Evolutionary conservation across 306 rosid species (phyloP).

Genomic region (Bauhinia variegata): DNA sequence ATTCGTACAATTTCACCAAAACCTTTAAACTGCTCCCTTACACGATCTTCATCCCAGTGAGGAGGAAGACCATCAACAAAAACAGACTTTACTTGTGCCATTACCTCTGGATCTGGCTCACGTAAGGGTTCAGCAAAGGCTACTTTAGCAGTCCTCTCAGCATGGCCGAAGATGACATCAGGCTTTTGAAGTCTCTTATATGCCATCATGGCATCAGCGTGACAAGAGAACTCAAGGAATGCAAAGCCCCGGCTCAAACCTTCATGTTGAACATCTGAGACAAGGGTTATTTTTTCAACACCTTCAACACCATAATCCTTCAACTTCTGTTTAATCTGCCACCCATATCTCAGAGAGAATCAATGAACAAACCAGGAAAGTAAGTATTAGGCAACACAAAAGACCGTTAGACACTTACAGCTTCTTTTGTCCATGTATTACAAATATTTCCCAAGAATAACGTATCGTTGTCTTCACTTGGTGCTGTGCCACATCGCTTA

Average conservation of each 20-base stretch:
- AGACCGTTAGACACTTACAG: conserved; percentile 48
- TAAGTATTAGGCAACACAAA: conserved; percentile 20
- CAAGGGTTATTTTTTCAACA: conserved; percentile 72
- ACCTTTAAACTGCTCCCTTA: conserved; percentile 54
- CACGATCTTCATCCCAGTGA: conserved; percentile 68
- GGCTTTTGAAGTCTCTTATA: conserved; percentile 88
- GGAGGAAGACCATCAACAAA: conserved; percentile 79
- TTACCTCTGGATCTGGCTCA: conserved; percentile 71
- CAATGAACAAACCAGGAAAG: conserved; percentile 29
- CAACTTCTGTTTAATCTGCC: conserved; percentile 74
- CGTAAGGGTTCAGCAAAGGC: conserved; percentile 80
- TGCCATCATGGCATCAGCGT: conserved; percentile 76
- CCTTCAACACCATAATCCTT: conserved; percentile 74
- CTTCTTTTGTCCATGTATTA: conserved; percentile 85
- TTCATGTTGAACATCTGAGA: conserved; percentile 61
- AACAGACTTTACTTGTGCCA: conserved; percentile 85
- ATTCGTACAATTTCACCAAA: conserved; percentile 68
- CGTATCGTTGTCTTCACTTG: conserved; percentile 72
- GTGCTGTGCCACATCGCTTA: conserved; percentile 78
- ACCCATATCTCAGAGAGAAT: conserved; percentile 37
- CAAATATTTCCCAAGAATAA: conserved; percentile 84
- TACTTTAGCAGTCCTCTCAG: conserved; percentile 85
- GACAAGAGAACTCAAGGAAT: conserved; percentile 75
- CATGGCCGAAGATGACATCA: conserved; percentile 80
- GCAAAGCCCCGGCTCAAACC: conserved; percentile 87